Evolutionary conservation across 768 basidiomycete genomes (phyloP), one percentile per base, ranked within the genome.

Genomic region (Mycena belliarum): DNA sequence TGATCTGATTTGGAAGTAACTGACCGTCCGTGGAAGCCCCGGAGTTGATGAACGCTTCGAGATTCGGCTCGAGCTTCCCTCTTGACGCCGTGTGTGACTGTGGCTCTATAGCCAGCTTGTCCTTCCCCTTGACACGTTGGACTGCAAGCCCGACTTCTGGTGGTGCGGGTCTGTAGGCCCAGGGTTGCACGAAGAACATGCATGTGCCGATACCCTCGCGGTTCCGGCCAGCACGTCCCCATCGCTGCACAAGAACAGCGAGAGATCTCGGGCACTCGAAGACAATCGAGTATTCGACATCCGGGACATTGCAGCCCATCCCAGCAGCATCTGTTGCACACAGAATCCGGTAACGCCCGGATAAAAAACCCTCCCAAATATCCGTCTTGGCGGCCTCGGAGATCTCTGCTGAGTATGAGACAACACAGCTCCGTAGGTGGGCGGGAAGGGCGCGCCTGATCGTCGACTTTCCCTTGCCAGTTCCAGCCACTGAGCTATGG

Each of bases 311-410:
- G 43, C 70, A 71, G 10, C 71, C 71, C 70, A 72, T 72, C 16
- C 70, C 68, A 3, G 71, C 71, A n/a, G 70, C 71, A 60, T 71
- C 71, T 14, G 69, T 71, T 10, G 65, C 67, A 33, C 66, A 68
- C 10, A 73, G 46, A 25, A 73, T 66, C 12, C 66, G 64, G 16
- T 53, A 55, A 1, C 28, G 25, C 2, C 69, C 68, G 0, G 28
- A 7, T 14, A 25, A 5, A 32, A 70, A 69, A 11, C 42, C 40
- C 11, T 57, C 49, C 69, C 70, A 69, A 23, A 25, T 15, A 15
- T 33, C 16, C 23, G 24, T 24, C 59, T 70, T 71, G 12, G 44
- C 68, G 1, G 23, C 44, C 44, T 66, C 64, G 6, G 29, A 32
- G 29, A 32, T 32, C 2, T 50, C 44, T 0, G 63, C 60, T 1